Base-by-base conservation (phyloP, 1,284 basidiomycete genomes). In the Microbotryomycetes sp. region DNA sequence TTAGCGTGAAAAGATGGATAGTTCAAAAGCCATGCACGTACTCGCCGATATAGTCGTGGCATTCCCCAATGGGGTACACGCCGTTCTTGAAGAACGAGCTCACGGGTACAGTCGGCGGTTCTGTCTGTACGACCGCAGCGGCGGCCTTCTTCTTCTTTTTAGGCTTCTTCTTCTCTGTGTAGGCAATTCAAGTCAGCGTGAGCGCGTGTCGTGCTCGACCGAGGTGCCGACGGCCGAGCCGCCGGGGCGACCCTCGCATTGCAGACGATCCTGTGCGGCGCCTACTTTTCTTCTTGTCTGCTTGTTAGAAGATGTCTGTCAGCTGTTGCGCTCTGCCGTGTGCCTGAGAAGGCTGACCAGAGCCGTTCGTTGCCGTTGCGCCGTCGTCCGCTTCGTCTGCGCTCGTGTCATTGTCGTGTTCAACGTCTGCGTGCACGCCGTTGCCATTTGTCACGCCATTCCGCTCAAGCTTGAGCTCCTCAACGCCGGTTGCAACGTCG, bases 41-140 rank as follows among this genome's bases (percentile, higher is more conserved):
- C 90, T 93, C 89, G 75, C 93, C 82, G 75, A 86, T 87, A 79
- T 98, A 99, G 61, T 87, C 85, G 70, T 92, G 87, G 61, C 91
- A 83, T 79, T 98, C 88, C 54, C 93, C 94, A 71, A 89, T 88
- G 7, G 94, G 93, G 78, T 86, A 98, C 52, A 85, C 78, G 35
- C 89, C 90, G 72, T 83, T 83, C 23, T 87, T 83, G 79, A 91
- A 98, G 65, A 98, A 81, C 74, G 92, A 93, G 64, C 87, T 87
- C 67, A 98, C 76, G 3, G 89, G 91, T 23, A 96, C 80, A 21
- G 89, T 83, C n/a, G 94, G 94, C 23, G 96, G 96, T 56, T 93
- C 90, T n/a, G 84, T 85, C 78, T 97, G 94, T 65, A 83, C 67
- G 3, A 56, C 67, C 7, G 52, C 26, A 13, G 72, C 61, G 54